Evolutionary conservation across 306 rosid genomes (phyloP), one percentile per base, ranked within the genome.

Genomic region (Canavalia gladiata): DNA sequence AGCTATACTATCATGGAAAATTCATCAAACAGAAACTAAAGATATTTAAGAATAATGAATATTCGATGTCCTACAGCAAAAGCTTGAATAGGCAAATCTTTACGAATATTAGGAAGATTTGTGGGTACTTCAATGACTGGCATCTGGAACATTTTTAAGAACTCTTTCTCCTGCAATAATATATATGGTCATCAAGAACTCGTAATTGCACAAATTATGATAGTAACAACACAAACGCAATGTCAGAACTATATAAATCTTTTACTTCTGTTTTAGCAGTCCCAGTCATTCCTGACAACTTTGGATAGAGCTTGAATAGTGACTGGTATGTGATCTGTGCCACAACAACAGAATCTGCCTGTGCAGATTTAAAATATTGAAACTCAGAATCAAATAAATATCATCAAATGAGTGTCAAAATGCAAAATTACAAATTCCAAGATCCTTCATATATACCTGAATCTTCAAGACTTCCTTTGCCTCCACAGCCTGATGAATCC

Each of bases 311-410:
- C 89, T 95, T 95, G 86, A 95, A 95, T 35, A 95, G 84, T 85
- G 99, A 95, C 82, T 93, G 99, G 80, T 93, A 95, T n/a, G 99
- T 95, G 83, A 95, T 93, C 87, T 95, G 99, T 25, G 99, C 99
- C 81, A 95, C 97, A 58, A 95, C 87, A 81, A 95, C 94, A 68
- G 99, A 95, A 93, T 95, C 99, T 72, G 98, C 97, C 99, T 95
- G 87, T 55, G 66, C 83, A 84, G 43, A 78, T 64, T 67, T 25
- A 63, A 77, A 70, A 74, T n/a, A 67, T 83, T 81, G 84, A 57
- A 86, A 78, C 57, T 66, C 68, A 74, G 83, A 70, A 82, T 74
- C 80, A 87, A 82, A 82, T 37, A 72, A 56, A 46, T 71, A 46
- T 37, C 64, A 70, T 45, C n/a, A 74, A 30, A 75, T 43, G 31